Evolutionary conservation across 805 yeast genomes (phyloP).

Genomic region (Komagataella mondaviorum): DNA sequence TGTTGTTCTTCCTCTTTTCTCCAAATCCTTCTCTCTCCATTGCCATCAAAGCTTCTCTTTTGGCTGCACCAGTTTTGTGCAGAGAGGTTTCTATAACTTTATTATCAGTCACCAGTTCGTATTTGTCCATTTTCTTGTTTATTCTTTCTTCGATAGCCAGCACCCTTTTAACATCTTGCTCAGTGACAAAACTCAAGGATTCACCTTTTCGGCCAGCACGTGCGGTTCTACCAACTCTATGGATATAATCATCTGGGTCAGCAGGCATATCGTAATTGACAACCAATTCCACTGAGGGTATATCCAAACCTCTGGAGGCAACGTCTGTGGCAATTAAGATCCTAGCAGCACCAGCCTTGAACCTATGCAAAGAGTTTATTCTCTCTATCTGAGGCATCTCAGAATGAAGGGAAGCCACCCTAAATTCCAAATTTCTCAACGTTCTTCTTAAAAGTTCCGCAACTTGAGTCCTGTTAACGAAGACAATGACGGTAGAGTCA

Average conservation of each 20-base stretch:
- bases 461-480: constrained; percentile 81
- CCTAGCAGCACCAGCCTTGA: constrained; percentile 89
- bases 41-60: constrained; percentile 82
- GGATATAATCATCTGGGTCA: constrained; percentile 74
- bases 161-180: constrained; percentile 70
- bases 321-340: constrained; percentile 90
- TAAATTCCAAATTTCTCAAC: constrained; percentile 54
- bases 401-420: constrained; percentile 86
- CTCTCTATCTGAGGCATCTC: constrained; percentile 91
- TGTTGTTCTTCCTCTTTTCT: constrained; percentile 44
- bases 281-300: constrained; percentile 68
- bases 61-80: constrained; percentile 62
- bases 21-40: constrained; percentile 91
- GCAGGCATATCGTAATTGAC: constrained; percentile 73
- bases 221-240: constrained; percentile 92
- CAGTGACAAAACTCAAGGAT: constrained; percentile 71
- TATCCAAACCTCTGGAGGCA: constrained; percentile 84
- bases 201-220: constrained; percentile 92
- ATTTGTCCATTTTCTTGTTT: constrained; percentile 65
- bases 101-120: constrained; percentile 60
- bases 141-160: constrained; percentile 81
- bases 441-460: constrained; percentile 83
- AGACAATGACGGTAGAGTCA: constrained; percentile 66
- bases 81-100: constrained; percentile 63
- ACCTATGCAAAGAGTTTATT: constrained; percentile 81